Percentiles rank a stretch among this genome's conserved stretches.
These are phyloP conservation scores for Verticillium nubilum DNA, from an alignment of 2,329 filamentous ascomycete genomes.

Conservation along the genomic window DNA sequence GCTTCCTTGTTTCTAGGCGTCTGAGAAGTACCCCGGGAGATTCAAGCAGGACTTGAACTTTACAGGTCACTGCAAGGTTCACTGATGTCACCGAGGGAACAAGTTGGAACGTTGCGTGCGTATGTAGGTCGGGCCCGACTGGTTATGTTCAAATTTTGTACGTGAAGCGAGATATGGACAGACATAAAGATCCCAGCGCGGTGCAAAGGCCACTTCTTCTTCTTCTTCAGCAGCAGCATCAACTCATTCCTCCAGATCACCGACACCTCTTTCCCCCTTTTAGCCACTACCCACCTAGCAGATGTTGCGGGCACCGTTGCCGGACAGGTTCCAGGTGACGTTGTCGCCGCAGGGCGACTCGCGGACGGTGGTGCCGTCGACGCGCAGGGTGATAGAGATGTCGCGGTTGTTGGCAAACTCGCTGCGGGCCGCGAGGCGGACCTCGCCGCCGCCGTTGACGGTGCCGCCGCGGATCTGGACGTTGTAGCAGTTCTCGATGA, in stretches of 20 bases:
- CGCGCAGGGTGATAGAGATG: conserved; percentile 40
- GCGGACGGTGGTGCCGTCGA: conserved; percentile 43
- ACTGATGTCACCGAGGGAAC: neutral
- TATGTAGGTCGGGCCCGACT: neutral
- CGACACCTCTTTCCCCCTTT: neutral
- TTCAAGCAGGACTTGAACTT: too few relatives aligned
- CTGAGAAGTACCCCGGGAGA: too few relatives aligned
- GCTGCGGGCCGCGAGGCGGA: conserved; percentile 42
- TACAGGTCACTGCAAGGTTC: neutral
- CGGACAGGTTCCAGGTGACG: conserved; percentile 41
- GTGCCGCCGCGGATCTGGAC: conserved; percentile 43
- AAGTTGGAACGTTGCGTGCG: neutral
- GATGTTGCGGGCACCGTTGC: conserved; percentile 34
- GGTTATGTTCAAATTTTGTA: neutral
- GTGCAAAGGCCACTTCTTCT: neutral
- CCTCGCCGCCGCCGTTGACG: conserved; percentile 50
- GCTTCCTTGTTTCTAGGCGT: too few relatives aligned
- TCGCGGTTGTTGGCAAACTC: conserved; percentile 51
- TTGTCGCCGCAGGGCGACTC: conserved; percentile 51
- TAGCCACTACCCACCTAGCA: conserved; percentile 24
- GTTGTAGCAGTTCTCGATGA: conserved; percentile 57
- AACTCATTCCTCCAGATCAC: neutral
- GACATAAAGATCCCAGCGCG: neutral
- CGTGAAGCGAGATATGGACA: neutral
- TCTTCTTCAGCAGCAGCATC: neutral